Evolutionary conservation across 2,329 filamentous ascomycete species (phyloP).

Genomic region (Ceratocystiopsis brevicomis): DNA sequence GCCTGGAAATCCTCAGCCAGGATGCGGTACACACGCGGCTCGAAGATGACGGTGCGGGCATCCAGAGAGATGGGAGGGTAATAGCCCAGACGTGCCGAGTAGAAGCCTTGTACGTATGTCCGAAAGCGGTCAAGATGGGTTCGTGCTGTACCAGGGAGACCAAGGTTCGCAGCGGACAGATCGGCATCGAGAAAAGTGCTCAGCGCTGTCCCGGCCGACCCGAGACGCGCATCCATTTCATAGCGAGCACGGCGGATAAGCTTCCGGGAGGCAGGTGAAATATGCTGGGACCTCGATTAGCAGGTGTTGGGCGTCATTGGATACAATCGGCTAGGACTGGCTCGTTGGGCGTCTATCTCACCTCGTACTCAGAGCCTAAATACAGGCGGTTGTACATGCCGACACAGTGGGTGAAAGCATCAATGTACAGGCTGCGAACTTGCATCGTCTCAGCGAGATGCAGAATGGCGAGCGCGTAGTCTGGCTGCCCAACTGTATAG

Average conservation of each 20-base stretch:
- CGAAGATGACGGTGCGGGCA: slow-evolving; percentile 27
- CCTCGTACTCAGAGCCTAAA: slow-evolving; percentile 39
- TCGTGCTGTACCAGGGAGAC: slow-evolving; percentile 38
- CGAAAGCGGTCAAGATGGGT: slow-evolving; percentile 57
- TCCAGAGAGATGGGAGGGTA: slow-evolving; percentile 43
- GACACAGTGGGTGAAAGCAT: slow-evolving; percentile 60
- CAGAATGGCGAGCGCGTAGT: slow-evolving; percentile 49
- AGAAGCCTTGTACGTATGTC: slow-evolving; percentile 46
- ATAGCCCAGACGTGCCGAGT: slow-evolving; percentile 47
- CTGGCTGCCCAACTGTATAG: slow-evolving; percentile 43
- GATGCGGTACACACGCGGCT: slow-evolving; percentile 35
- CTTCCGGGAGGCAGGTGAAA: slow-evolving; percentile 37
- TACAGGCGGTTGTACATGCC: slow-evolving; percentile 51
- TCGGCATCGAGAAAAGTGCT: slow-evolving; percentile 54
- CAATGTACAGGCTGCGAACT: slow-evolving; percentile 45
- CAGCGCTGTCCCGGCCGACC: slow-evolving; percentile 37
- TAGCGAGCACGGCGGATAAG: slow-evolving; percentile 42
- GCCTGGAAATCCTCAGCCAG: slow-evolving; percentile 54
- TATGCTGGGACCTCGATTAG: slow-evolving; percentile 17
- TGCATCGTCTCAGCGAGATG: slow-evolving; percentile 48
- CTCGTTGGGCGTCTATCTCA: slow-evolving; percentile 19
- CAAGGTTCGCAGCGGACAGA: slow-evolving; percentile 45
- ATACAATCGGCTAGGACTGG: not conserved
- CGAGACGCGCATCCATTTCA: slow-evolving; percentile 47
- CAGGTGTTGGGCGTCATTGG: not conserved